Percentiles rank a stretch among this genome's conserved stretches.
Evolutionary conservation across 768 basidiomycete species (phyloP).

Genomic region (Solioccasus polychromus): DNA sequence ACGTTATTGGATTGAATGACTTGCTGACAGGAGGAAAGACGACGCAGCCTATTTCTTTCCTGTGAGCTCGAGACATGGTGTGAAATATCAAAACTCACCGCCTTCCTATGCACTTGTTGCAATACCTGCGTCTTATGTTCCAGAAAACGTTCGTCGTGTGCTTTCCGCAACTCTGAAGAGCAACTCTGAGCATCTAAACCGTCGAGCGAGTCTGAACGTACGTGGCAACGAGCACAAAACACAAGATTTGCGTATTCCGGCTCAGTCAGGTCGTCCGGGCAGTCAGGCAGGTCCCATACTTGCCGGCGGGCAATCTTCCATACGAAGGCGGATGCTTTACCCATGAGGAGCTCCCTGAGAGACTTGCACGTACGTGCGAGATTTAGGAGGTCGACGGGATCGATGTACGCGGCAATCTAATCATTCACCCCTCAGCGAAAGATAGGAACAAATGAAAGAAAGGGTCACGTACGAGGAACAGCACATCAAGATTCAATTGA

Average conservation of each 20-base stretch:
- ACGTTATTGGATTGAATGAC: background rate
- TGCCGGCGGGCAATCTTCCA: constrained; percentile 29
- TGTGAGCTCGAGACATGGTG: background rate
- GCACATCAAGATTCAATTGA: constrained; percentile 20
- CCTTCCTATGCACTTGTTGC: constrained; percentile 8
- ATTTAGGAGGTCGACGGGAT: constrained; percentile 32
- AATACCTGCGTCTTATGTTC: constrained; percentile 19
- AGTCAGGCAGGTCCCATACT: constrained; percentile 39
- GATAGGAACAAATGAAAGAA: background rate
- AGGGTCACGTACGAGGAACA: constrained; percentile 16
- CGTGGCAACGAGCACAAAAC: constrained; percentile 30
- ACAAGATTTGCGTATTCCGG: constrained; percentile 43
- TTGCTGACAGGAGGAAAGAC: background rate
- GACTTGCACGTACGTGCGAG: constrained; percentile 41
- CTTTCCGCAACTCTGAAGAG: constrained; percentile 11
- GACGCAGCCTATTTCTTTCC: background rate
- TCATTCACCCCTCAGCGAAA: background rate
- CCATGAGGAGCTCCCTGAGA: constrained; percentile 39
- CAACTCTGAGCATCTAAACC: background rate
- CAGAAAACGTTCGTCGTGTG: constrained; percentile 9
- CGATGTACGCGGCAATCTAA: constrained; percentile 41
- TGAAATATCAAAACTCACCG: constrained; percentile 6
- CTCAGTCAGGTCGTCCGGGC: constrained; percentile 45
- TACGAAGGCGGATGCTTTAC: constrained; percentile 25
- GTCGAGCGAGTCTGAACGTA: background rate